Base-by-base conservation (phyloP, 1,139 yeast species). In the Kodamaea fungicola region DNA sequence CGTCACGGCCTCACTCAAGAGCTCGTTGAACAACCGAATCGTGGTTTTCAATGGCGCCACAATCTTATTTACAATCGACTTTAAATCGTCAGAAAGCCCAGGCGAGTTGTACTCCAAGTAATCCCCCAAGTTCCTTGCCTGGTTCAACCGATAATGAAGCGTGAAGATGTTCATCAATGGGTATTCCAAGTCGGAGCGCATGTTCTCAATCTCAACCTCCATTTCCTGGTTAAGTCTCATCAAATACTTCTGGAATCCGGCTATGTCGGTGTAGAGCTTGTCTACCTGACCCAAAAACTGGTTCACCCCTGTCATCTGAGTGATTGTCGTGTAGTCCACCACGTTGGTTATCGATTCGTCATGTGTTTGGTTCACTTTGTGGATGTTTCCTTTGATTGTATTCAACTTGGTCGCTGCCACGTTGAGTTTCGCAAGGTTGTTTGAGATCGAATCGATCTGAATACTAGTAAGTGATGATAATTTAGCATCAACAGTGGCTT, bases 61-160 rank as follows among this genome's bases (percentile, higher is more conserved):
- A 26, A 89, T 75, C 44, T 77, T 78, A 32, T 62, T 61, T 8
- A 88, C 77, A 12, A 89, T 83, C 28, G 84, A 72, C 49, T 79
- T 75, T 13, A 83, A 78, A 57, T 90, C 96, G 32, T 79, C 83
- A 2, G 84, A 75, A 2, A 86, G 71, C 10, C 60, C 59, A 13
- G 57, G 55, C 3, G 83, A 73, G 50, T 82, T 74, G 33, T 66
- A 65, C 41, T 69, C 67, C 37, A 92, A 73, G 52, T 81, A 86
- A 47, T 92, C 97, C 44, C 74, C 78, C 46, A 90, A 80, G 55
- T 89, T 92, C 35, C 95, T 71, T 9, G 87, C 76, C 52, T 75
- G 77, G 30, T 82, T 82, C 43, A 90, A 67, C 42, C 75, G 68
- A 55, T 71, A 84, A 58, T 92, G 97, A 12, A 86, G 78, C 25